Base-by-base conservation (phyloP, 805 yeast genomes). In the Saturnispora diversa region DNA sequence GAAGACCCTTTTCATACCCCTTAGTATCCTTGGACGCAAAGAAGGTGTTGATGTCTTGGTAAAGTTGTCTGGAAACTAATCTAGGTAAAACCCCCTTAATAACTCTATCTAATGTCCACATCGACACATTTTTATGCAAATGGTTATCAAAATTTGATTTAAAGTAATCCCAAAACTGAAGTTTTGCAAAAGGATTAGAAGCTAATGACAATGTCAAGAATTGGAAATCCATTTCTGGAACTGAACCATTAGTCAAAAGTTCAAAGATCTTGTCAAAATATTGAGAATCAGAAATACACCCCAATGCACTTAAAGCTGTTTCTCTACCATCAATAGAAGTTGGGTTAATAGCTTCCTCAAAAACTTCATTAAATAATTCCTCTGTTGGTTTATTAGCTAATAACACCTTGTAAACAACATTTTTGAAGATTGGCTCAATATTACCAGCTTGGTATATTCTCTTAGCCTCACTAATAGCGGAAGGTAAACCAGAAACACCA, bases 211-310 rank as follows among this genome's bases (percentile, higher is more conserved):
- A 54, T 3, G 72, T 70, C 37, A 77, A 59, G 51, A 69, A 73
- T 50, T 73, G 75, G 15, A 72, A 65, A 50, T 79, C 82, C 80
- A 79, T 80, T 19, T 65, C 66, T 0, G 76, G 75, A 26, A 78
- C 65, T 28, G 63, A 53, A 2, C 66, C 65, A 27, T 72, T 64
- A 31, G 68, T 53, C 24, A 75, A 54, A 43, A 66, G 50, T 1
- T 49, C 55, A n/a, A 76, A 48, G 35, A 73, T 57, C 35, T 54
- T 53, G n/a, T 57, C 50, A 20, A 73, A 59, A 22, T 65, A 60
- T 11, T 56, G 60, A 8, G 54, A 50, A 23, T 65, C 63, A 27
- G 60, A 48, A 16, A 70, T 62, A 13, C 62, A 55, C 1, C 84
- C 84, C 34, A 79, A 56, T 0, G 84, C 71, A n/a, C 55, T 53